phyloP scores from a whole-genome alignment of 1,139 yeast genomes.

The Saccharomycopsis hybrid region DNA sequence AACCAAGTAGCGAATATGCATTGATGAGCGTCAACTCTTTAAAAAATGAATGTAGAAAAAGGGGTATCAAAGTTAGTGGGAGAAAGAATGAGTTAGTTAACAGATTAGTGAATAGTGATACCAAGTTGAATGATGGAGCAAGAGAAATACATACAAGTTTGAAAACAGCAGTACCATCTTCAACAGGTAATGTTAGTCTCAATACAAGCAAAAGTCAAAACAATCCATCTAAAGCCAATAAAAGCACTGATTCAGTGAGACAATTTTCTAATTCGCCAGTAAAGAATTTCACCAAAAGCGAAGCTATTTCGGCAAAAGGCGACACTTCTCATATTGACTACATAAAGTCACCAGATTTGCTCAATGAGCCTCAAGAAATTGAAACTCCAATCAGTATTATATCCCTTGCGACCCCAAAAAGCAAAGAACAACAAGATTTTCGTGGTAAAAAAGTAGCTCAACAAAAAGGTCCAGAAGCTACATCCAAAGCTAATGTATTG shows the following conservation, averaged over 20 bases:
- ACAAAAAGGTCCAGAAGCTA: neutral
- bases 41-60: conserved; percentile 19
- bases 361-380: neutral
- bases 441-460: conserved; percentile 4
- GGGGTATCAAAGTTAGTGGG: conserved; percentile 20
- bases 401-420: neutral
- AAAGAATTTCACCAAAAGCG: neutral
- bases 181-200: neutral
- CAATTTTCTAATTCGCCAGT: neutral
- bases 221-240: neutral
- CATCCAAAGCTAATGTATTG: neutral
- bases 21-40: conserved; percentile 20
- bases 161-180: neutral
- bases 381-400: conserved; percentile 14
- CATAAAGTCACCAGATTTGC: conserved; percentile 5
- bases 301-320: neutral
- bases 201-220: neutral
- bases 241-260: neutral
- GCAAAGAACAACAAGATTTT: conserved; percentile 1
- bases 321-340: conserved; percentile 2
- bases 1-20: conserved; percentile 17
- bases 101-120: conserved; percentile 10
- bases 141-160: neutral
- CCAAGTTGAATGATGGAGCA: neutral
- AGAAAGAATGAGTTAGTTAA: conserved; percentile 17